phyloP scores from a whole-genome alignment of 495 filamentous ascomycete species.

The Xylaria acuta region DNA sequence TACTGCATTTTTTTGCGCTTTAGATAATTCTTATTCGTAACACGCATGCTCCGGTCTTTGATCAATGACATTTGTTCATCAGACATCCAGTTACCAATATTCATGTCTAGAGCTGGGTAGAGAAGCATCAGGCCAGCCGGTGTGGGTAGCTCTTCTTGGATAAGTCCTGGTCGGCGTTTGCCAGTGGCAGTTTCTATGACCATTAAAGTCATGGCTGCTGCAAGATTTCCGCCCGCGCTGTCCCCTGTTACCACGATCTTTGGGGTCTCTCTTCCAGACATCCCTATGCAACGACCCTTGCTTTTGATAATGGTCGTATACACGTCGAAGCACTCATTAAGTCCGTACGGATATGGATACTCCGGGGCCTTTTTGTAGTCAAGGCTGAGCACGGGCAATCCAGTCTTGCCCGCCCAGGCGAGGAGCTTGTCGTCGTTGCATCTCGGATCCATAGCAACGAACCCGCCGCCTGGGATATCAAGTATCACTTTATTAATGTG shows the following conservation, averaged over 20 bases:
- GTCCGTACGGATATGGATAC: constrained; percentile 90
- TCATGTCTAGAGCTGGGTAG: constrained; percentile 92
- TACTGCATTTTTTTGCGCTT: constrained; percentile 75
- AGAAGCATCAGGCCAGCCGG: constrained; percentile 85
- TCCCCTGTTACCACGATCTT: constrained; percentile 86
- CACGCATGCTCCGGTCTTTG: constrained; percentile 77
- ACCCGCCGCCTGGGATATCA: constrained; percentile 93
- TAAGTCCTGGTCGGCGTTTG: constrained; percentile 56
- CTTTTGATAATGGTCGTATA: constrained; percentile 82
- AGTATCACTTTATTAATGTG: constrained; percentile 82
- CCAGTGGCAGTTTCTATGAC: constrained; percentile 73
- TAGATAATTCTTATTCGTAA: constrained; percentile 77
- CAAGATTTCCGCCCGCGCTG: constrained; percentile 91
- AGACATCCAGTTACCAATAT: constrained; percentile 98
- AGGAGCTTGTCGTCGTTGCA: constrained; percentile 92
- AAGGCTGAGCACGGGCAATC: constrained; percentile 84
- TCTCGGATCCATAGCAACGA: constrained; percentile 92
- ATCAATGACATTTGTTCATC: constrained; percentile 97
- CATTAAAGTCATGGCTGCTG: constrained; percentile 84
- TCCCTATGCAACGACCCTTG: constrained; percentile 78
- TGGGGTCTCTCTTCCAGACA: constrained; percentile 74
- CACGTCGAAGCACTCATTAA: constrained; percentile 96
- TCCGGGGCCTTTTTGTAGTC: constrained; percentile 97
- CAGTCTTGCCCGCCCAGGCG: constrained; percentile 84
- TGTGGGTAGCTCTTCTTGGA: constrained; percentile 68